Percentiles rank a stretch among this genome's conserved stretches.
Conservation (phyloP, 345 rosid genomes). For the Arabidopsis arenosa region DNA sequence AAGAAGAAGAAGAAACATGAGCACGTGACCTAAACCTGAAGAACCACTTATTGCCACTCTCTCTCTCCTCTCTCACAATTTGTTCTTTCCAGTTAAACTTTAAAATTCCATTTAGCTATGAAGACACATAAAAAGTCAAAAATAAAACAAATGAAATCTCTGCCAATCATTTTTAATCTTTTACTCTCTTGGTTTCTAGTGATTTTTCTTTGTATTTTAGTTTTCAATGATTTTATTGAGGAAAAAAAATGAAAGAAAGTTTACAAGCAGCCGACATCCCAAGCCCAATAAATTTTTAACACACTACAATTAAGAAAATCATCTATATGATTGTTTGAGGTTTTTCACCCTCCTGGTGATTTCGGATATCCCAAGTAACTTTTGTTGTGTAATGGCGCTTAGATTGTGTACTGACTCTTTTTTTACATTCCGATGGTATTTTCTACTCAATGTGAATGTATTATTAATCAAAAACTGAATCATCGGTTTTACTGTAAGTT, state of each 20-base stretch:
- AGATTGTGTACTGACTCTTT: no score
- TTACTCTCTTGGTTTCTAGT: not conserved
- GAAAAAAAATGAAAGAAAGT: not conserved
- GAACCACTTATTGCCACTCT: not conserved
- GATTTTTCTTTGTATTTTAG: not conserved
- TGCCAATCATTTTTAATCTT: not conserved
- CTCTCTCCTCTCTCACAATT: not conserved
- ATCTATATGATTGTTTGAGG: no score
- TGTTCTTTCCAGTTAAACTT: not conserved
- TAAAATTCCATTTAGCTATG: not conserved
- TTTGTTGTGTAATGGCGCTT: no score
- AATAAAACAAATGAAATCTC: not conserved
- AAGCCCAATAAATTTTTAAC: not conserved
- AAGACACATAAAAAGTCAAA: not conserved
- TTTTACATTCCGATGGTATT: no score
- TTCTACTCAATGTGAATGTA: no score
- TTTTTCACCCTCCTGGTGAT: no score
- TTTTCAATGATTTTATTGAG: not conserved
- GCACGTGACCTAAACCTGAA: not conserved
- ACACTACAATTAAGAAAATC: no score
- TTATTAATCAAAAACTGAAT: no score
- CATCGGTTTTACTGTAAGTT: no score
- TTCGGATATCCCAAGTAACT: no score
- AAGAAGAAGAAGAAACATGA: constrained; percentile 15
- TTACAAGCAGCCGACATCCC: not conserved